Evolutionary conservation across 2,329 filamentous ascomycete genomes (phyloP).

Genomic region (Triangularia setosa): DNA sequence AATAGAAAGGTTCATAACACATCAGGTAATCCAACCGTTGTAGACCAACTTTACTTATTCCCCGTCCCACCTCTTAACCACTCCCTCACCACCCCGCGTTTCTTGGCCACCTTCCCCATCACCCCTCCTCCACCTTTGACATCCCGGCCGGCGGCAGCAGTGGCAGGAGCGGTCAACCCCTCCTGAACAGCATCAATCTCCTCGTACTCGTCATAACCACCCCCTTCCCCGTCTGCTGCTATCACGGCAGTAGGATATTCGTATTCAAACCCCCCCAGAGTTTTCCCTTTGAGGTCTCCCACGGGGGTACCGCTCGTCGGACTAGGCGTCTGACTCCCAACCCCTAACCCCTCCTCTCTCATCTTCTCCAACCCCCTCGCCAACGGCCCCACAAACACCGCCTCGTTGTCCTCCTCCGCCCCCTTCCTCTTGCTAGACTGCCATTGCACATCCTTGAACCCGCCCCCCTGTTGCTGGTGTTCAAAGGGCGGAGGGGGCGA

Average conservation of each 20-base stretch:
- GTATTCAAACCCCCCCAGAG: conserved; percentile 1
- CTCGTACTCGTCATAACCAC: conserved; percentile 31
- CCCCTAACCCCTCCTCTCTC: conserved; percentile 23
- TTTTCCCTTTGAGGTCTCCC: background rate
- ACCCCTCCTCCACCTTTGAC: conserved; percentile 9
- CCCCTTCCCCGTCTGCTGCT: conserved; percentile 19
- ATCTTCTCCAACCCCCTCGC: conserved; percentile 34
- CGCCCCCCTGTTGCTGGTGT: background rate
- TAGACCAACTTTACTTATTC: background rate
- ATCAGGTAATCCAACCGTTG: background rate
- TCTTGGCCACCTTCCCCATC: conserved; percentile 14
- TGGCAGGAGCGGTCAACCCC: conserved; percentile 47
- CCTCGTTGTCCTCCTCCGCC: conserved; percentile 21
- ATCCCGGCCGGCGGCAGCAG: background rate
- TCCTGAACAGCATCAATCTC: conserved; percentile 44
- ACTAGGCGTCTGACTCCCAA: background rate
- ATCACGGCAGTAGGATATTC: conserved; percentile 10
- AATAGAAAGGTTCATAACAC: background rate
- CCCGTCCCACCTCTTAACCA: conserved; percentile 18
- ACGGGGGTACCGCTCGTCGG: background rate
- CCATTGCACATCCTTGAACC: conserved; percentile 16
- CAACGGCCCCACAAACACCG: conserved; percentile 31
- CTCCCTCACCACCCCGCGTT: conserved; percentile 22
- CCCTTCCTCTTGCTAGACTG: conserved; percentile 13
- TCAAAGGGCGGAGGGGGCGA: conserved; percentile 24